Conservation (phyloP, 2,329 filamentous ascomycete species). For the Fusarium virguliforme region DNA sequence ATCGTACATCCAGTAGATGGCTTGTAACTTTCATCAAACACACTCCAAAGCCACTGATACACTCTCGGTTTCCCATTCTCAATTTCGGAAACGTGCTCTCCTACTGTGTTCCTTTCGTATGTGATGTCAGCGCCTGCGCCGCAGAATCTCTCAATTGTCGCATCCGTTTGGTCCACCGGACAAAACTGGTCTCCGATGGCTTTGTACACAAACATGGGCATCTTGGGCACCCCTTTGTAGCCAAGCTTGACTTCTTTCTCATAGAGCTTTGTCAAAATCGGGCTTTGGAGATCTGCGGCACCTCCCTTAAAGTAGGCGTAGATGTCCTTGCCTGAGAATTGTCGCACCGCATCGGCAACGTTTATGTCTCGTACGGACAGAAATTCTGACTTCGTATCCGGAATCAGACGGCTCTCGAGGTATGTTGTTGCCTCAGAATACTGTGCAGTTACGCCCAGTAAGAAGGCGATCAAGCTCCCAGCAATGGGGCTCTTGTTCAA, state of each 20-base stretch:
- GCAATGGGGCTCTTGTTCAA: constrained; percentile 41
- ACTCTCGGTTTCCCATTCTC: constrained; percentile 40
- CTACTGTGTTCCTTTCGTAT: constrained; percentile 63
- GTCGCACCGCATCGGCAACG: constrained; percentile 34
- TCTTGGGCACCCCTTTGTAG: constrained; percentile 59
- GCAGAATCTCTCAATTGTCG: constrained; percentile 60
- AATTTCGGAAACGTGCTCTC: constrained; percentile 57
- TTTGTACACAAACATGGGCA: constrained; percentile 68
- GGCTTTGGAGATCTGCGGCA: constrained; percentile 46
- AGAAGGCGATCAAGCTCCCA: constrained; percentile 21
- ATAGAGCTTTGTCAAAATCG: constrained; percentile 44
- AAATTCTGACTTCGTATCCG: constrained; percentile 33
- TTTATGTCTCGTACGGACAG: constrained; percentile 12
- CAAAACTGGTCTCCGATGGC: constrained; percentile 64
- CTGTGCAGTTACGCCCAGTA: constrained; percentile 43
- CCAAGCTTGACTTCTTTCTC: constrained; percentile 53
- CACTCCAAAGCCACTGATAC: constrained; percentile 26
- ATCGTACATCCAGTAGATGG: constrained; percentile 24
- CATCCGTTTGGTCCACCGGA: constrained; percentile 61
- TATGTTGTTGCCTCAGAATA: constrained; percentile 34
- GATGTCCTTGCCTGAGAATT: constrained; percentile 47
- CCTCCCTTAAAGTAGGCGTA: constrained; percentile 52
- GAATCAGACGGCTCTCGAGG: constrained; percentile 24
- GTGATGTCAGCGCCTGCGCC: constrained; percentile 58
- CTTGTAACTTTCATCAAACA: constrained; percentile 36